Conservation (phyloP, 2,329 filamentous ascomycete genomes). For the Claviceps pazoutovae region DNA sequence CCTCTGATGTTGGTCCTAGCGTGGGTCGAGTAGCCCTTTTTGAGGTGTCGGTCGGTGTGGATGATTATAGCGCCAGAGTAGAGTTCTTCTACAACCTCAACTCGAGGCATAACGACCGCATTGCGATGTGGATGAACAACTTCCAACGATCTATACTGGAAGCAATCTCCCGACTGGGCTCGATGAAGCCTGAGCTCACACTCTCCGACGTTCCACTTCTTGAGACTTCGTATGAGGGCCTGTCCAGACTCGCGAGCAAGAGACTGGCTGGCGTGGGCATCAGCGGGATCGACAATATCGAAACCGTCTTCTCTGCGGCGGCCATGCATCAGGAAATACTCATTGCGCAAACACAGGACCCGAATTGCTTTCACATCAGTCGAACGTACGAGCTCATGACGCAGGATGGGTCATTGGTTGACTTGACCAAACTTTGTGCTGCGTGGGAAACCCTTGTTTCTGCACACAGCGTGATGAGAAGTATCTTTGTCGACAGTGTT, state of each 20-base stretch:
- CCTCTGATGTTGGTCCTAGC: constrained; percentile 28
- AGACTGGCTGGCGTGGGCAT: constrained; percentile 27
- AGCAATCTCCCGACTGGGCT: constrained; percentile 26
- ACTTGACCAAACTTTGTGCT: constrained; percentile 30
- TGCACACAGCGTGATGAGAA: constrained; percentile 32
- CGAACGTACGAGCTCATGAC: constrained; percentile 34
- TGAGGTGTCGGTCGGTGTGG: constrained; percentile 33
- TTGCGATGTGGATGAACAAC: constrained; percentile 30
- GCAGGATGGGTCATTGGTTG: constrained; percentile 22
- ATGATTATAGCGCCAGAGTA: constrained; percentile 28
- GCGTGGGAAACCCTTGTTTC: constrained; percentile 36
- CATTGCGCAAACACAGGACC: constrained; percentile 27
- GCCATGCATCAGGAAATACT: constrained; percentile 35
- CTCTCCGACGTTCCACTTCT: constrained; percentile 35
- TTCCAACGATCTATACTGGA: constrained; percentile 34
- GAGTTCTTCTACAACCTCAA: constrained; percentile 31
- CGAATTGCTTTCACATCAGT: constrained; percentile 29
- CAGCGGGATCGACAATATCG: constrained; percentile 29
- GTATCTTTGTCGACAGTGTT: constrained; percentile 37
- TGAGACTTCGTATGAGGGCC: constrained; percentile 31
- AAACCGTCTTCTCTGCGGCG: constrained; percentile 34
- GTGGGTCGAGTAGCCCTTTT: constrained; percentile 37
- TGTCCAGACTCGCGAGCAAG: constrained; percentile 29
- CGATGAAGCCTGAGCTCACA: constrained; percentile 32
- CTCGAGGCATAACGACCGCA: constrained; percentile 27